Base-by-base conservation (phyloP, 768 basidiomycete genomes). In the Mycena pura region DNA sequence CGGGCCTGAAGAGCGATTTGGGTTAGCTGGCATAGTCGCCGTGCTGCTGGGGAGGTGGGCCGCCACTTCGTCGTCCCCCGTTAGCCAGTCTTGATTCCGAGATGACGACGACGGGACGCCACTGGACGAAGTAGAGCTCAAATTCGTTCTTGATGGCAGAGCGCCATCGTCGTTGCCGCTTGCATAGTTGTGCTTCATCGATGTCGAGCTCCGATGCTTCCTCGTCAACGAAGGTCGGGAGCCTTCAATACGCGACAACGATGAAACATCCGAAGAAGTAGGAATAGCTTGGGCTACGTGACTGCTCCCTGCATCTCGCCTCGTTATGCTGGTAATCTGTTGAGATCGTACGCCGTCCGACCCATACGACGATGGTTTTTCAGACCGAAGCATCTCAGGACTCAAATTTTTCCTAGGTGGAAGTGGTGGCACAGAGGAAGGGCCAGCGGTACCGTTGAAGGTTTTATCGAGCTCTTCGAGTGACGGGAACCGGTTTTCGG, bases 401-500 rank as follows among this genome's bases (percentile, higher is more conserved):
- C 38, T 21, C 27, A 49, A 56, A 19, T 52, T 46, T 36, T 61
- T 62, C 34, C 55, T 34, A 2, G 64, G 40, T 6, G 64, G 45
- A 3, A 62, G 52, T 6, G 39, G 22, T 2, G 64, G 64, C 29
- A 57, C 5, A 28, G 34, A 49, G 47, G 56, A 39, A 38, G 55
- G 60, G 47, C 27, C 11, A n/a, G 19, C 29, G 19, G 21, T 29
- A 11, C 22, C 61, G 67, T 64, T 43, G 63, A 51, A 61, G 45
- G 51, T 64, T 27, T 53, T 45, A 72, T 93, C 90, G 6, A 96
- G 78, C 60, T 92, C 90, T 71, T 96, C 95, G 39, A 97, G 77
- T 0, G 95, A 91, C 0, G 95, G 95, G 73, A 92, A 97, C 51
- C 92, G 83, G 28, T 86, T 82, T 73, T 95, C 93, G 17, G 80